Evolutionary conservation across 2,329 filamentous ascomycete genomes (phyloP), one percentile per base, ranked within the genome.

Genomic region (Alternaria metachromatica): DNA sequence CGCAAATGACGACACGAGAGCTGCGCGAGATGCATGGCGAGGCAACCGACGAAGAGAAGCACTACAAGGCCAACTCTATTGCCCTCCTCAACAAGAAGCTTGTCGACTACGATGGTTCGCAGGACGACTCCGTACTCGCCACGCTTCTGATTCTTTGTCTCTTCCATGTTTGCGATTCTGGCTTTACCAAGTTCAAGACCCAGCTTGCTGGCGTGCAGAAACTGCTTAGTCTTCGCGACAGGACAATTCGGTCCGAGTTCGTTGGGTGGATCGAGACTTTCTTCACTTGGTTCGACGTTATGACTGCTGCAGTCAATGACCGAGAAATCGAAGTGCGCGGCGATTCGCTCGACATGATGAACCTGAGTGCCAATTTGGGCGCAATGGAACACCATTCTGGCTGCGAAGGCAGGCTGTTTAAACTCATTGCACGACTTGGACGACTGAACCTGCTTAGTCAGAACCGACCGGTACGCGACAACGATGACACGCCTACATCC

Each of bases 131-230:
- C 0, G 92, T 96, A 5, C 84, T 97, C 28, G 94, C 93, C 3
- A 97, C 93, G 5, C 88, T 97, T 37, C 86, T 97, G 43, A 87
- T 97, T 9, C 85, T 97, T 4, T 97, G 94, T 77, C 89, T 97
- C 64, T 97, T 97, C 78, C 92, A 96, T 70, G 94, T 97, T 82
- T 96, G 93, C 66, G 94, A 97, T 80, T 96, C 92, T 1, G 95
- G 95, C 4, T 90, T 97, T 70, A 93, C 93, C 20, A 95, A 95
- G 74, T 97, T 97, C 81, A 92, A 94, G 70, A 96, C 92, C 0
- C 95, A 97, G 77, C 94, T 97, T 73, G 93, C 93, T 1, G 94
- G 95, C 0, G 94, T 97, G 43, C 94, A 94, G 81, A 96, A 96
- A 83, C 89, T 98, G 30, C 86, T 97, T 11, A 88, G 90, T 5